These are phyloP conservation scores for Austroboletus rostrupii DNA, from an alignment of 1,284 basidiomycete genomes.

Conservation along the genomic window DNA sequence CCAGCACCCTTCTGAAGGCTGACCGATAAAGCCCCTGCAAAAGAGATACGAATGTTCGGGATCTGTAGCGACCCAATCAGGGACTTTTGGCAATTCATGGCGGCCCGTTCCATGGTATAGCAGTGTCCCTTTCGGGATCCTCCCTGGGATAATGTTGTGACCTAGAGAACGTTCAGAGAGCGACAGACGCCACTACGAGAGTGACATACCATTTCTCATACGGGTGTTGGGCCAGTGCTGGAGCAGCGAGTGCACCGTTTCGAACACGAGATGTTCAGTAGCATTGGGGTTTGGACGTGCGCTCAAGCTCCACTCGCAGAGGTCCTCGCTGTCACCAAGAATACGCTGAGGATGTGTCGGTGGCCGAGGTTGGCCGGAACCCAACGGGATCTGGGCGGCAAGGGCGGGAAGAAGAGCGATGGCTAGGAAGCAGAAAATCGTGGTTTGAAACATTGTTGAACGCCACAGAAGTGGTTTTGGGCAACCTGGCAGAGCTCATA, in stretches of 20 bases:
- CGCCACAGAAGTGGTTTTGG: too few species aligned
- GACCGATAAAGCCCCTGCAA: conserved; percentile 16
- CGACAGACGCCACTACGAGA: accelerated
- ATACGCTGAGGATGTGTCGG: not conserved
- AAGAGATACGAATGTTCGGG: conserved; percentile 42
- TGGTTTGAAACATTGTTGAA: conserved; percentile 5
- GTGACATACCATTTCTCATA: conserved; percentile 40
- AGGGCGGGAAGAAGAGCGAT: not conserved
- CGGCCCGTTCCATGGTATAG: conserved; percentile 38
- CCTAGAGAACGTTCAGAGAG: conserved; percentile 22
- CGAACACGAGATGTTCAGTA: conserved; percentile 28
- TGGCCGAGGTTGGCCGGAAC: not conserved
- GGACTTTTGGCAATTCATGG: conserved; percentile 27
- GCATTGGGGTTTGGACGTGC: conserved; percentile 10
- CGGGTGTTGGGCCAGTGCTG: conserved; percentile 52
- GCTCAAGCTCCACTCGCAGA: conserved; percentile 16
- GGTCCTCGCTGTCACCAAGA: not conserved
- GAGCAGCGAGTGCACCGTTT: conserved; percentile 30
- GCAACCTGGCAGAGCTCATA: too few species aligned
- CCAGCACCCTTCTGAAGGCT: conserved; percentile 30
- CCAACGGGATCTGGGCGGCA: conserved; percentile 15
- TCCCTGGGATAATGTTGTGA: conserved; percentile 42
- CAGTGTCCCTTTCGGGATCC: conserved; percentile 38
- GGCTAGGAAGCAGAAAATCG: conserved; percentile 1
- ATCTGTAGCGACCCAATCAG: conserved; percentile 43